Evolutionary conservation across 441 rosid species (phyloP).

Genomic region (Erodium moschatum): DNA sequence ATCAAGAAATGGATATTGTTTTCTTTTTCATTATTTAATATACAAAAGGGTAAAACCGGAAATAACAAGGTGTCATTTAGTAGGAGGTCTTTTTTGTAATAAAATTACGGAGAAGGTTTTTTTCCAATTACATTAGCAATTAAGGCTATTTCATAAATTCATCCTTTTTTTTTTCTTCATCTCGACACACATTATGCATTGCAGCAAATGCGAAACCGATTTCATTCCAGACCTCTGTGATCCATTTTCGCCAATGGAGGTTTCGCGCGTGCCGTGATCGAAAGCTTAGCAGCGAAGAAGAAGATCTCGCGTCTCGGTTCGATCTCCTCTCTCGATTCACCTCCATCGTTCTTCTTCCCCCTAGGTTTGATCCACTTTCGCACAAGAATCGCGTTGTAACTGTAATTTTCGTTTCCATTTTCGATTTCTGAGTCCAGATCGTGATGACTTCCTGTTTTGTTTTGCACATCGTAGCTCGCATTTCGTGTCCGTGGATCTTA

Average conservation of each 20-base stretch:
- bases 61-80: no score
- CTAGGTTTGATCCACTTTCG: neutral
- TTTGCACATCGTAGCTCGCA: neutral
- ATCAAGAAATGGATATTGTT: no score
- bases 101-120: no score
- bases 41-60: no score
- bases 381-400: neutral
- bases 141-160: no score
- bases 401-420: neutral
- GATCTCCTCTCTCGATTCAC: conserved; percentile 10
- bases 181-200: no score
- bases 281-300: neutral
- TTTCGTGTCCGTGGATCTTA: conserved; percentile 5
- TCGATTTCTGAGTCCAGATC: neutral
- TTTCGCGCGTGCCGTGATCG: neutral
- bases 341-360: conserved; percentile 1
- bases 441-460: neutral
- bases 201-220: no score
- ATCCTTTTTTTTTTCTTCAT: no score
- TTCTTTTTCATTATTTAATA: no score
- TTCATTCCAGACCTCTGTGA: no score
- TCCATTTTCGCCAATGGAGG: neutral
- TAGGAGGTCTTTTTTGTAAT: no score
- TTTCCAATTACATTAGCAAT: no score
- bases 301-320: neutral